These are phyloP conservation scores for Brassica cretica DNA, from an alignment of 345 rosid genomes.

Conservation along the genomic window DNA sequence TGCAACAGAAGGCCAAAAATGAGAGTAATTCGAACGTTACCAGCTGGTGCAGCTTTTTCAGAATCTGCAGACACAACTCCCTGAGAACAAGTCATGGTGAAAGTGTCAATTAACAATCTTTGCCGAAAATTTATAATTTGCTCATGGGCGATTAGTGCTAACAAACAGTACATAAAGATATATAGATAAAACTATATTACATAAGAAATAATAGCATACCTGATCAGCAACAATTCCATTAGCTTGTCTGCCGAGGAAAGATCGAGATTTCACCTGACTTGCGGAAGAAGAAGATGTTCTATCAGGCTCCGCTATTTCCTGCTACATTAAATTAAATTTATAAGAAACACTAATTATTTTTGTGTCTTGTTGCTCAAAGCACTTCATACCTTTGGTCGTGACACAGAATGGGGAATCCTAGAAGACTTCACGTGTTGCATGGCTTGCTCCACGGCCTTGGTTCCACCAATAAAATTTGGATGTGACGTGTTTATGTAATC, in stretches of 20 bases:
- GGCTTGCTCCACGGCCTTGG: conserved; percentile 64
- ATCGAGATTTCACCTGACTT: conserved; percentile 66
- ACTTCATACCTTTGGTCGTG: conserved; percentile 64
- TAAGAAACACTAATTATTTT: conserved; percentile 3
- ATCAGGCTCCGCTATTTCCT: conserved; percentile 81
- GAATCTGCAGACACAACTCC: conserved; percentile 59
- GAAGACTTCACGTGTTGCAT: conserved; percentile 56
- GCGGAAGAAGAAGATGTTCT: conserved; percentile 67
- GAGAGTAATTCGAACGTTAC: conserved; percentile 44
- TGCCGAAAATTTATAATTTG: conserved; percentile 5
- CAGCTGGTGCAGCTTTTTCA: conserved; percentile 68
- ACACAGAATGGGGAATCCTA: conserved; percentile 53
- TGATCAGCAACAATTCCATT: conserved; percentile 87
- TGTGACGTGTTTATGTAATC: conserved; percentile 65
- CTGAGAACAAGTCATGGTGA: conserved; percentile 40
- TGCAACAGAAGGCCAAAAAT: background rate
- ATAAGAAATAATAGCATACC: conserved; percentile 48
- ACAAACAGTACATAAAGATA: conserved; percentile 3
- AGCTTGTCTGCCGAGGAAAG: conserved; percentile 80
- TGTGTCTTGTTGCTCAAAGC: background rate
- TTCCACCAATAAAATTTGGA: conserved; percentile 67
- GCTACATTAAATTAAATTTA: conserved; percentile 20
- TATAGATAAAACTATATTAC: background rate
- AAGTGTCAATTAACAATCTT: conserved; percentile 10
- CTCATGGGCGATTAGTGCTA: conserved; percentile 2